Conservation (phyloP, 495 filamentous ascomycete species). For the Monascus purpureus region DNA sequence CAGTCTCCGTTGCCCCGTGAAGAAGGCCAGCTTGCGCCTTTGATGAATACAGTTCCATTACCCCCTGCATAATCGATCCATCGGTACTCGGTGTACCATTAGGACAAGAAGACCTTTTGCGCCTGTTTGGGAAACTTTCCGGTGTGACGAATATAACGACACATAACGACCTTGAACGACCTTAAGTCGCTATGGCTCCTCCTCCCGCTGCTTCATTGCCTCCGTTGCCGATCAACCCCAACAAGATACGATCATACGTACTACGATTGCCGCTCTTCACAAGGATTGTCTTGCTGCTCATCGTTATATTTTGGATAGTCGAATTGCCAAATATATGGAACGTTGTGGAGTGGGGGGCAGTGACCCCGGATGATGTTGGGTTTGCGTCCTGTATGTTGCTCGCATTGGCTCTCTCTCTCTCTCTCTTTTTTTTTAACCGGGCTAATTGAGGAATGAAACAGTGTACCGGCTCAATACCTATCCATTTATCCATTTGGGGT, state of each 20-base stretch:
- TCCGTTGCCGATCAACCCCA: slow-evolving; percentile 34
- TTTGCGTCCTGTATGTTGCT: slow-evolving; percentile 56
- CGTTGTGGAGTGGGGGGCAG: slow-evolving; percentile 56
- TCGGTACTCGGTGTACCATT: too few species aligned
- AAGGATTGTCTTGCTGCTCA: slow-evolving; percentile 53
- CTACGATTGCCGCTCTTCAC: slow-evolving; percentile 81
- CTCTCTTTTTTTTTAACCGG: neutral
- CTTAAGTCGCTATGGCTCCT: too few species aligned
- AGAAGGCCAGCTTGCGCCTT: too few species aligned
- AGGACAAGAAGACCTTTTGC: too few species aligned
- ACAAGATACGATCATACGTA: slow-evolving; percentile 52
- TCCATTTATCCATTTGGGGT: slow-evolving; percentile 69
- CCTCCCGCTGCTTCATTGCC: slow-evolving; percentile 26
- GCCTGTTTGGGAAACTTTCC: too few species aligned
- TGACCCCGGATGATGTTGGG: slow-evolving; percentile 62
- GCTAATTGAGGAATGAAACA: slow-evolving; percentile 17
- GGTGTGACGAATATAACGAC: too few species aligned
- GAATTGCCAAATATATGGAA: slow-evolving; percentile 53
- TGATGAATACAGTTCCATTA: too few species aligned
- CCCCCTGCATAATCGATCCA: too few species aligned
- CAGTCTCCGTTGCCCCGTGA: too few species aligned
- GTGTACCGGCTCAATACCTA: slow-evolving; percentile 92
- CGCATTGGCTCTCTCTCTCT: neutral
- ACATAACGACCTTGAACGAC: neutral
- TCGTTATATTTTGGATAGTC: slow-evolving; percentile 53